Percentiles rank a stretch among this genome's conserved stretches.
Conservation (phyloP, 2,329 filamentous ascomycete genomes). For the Bretziella fagacearum region DNA sequence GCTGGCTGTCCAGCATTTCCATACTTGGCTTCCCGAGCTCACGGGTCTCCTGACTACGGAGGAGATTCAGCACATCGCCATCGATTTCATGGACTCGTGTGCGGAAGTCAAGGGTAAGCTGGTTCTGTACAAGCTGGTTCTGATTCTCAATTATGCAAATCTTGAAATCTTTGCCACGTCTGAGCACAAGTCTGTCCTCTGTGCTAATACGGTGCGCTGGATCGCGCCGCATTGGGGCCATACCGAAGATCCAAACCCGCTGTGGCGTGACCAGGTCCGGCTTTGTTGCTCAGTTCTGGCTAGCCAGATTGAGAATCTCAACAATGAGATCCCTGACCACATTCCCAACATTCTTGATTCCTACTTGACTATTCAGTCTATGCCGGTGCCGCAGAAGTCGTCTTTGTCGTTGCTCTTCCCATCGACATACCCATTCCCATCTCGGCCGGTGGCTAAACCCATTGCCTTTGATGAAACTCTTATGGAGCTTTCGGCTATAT, state of each 20-base stretch:
- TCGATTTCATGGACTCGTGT: slow-evolving; percentile 88
- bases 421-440: slow-evolving; percentile 73
- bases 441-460: slow-evolving; percentile 45
- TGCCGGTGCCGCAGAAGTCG: slow-evolving; percentile 36
- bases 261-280: slow-evolving; percentile 85
- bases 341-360: slow-evolving; percentile 84
- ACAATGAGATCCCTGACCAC: slow-evolving; percentile 70
- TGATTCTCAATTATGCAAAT: slow-evolving; percentile 82
- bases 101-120: slow-evolving; percentile 76
- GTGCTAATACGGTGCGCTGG: slow-evolving; percentile 75
- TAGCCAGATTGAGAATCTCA: slow-evolving; percentile 62
- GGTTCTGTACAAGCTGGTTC: slow-evolving; percentile 74
- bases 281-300: slow-evolving; percentile 86
- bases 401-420: slow-evolving; percentile 81
- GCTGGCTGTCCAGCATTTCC: slow-evolving; percentile 86
- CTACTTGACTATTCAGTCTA: slow-evolving; percentile 56
- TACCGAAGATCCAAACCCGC: slow-evolving; percentile 53
- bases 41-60: slow-evolving; percentile 56
- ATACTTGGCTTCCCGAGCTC: slow-evolving; percentile 91
- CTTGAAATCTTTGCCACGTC: slow-evolving; percentile 66
- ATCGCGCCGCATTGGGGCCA: slow-evolving; percentile 86
- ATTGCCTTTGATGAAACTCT: slow-evolving; percentile 65
- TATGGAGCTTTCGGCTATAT: slow-evolving; percentile 71
- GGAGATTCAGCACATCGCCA: slow-evolving; percentile 79
- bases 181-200: slow-evolving; percentile 56